Evolutionary conservation across 2,329 filamentous ascomycete species (phyloP).

Genomic region (Sporothrix sp.): DNA sequence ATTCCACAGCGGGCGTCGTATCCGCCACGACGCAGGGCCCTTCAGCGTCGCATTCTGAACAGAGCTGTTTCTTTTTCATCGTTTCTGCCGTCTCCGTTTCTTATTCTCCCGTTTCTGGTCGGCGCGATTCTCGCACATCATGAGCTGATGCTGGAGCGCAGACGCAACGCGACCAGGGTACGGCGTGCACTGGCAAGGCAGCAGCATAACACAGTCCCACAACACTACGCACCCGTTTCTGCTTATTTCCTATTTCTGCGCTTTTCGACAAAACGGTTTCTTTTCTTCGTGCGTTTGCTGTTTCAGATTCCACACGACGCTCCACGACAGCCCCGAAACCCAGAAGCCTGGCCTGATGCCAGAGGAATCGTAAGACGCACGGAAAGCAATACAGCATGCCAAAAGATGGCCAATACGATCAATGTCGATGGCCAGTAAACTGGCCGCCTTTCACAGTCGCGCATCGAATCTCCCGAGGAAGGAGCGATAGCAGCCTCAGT

Average conservation of each 20-base stretch:
- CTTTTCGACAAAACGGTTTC: too few relatives aligned
- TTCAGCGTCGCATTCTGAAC: not conserved
- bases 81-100: not conserved
- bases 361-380: slow-evolving; percentile 7
- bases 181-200: not conserved
- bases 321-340: slow-evolving; percentile 5
- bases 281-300: slow-evolving; percentile 2
- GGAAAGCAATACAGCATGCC: not conserved
- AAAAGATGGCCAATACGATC: too few relatives aligned
- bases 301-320: not conserved
- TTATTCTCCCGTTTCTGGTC: slow-evolving; percentile 8
- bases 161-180: not conserved
- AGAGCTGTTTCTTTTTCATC: not conserved
- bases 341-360: slow-evolving; percentile 8
- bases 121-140: slow-evolving; percentile 13
- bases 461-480: too few relatives aligned
- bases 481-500: too few relatives aligned
- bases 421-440: too few relatives aligned
- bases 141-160: slow-evolving; percentile 12
- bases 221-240: not conserved
- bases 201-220: too few relatives aligned
- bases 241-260: not conserved
- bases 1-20: not conserved
- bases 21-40: too few relatives aligned
- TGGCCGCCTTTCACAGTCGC: too few relatives aligned